Base-by-base conservation (phyloP, 1,284 basidiomycete genomes). In the Cryptococcus sp. region DNA sequence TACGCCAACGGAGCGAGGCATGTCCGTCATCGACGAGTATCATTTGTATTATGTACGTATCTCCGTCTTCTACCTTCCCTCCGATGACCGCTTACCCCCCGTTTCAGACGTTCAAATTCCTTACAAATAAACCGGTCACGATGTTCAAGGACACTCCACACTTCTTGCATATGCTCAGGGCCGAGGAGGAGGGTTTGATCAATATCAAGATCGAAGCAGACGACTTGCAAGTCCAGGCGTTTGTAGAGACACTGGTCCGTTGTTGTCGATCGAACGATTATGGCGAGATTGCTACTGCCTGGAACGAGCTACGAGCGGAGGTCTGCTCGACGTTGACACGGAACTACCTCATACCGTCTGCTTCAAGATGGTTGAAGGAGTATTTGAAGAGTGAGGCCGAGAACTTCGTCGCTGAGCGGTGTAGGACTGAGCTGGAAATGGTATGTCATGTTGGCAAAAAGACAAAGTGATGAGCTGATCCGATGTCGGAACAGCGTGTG, bases 61-160 rank as follows among this genome's bases (percentile, higher is more conserved):
- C n/a, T 30, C 7, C 30, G 30, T 13, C 30, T 35, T 8, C 43
- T 23, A 30, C 5, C 15, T 17, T 13, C 4, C 19, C 3, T 15
- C 39, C 27, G 16, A 25, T 41, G 15, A 10, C n/a, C 47, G 16
- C 25, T 40, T 40, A 40, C 23, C 41, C 45, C n/a, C 27, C 25
- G 17, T 30, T 20, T 59, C 66, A 96, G 92, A 87, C 87, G 67
- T 99, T 99, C 85, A 99, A 99, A 82, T 99, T 97, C 80, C 82
- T 99, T 42, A 81, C 84, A 43, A 83, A 88, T 67, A 99, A 98
- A 75, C 88, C 86, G 11, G 84, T 92, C 35, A 76, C 76, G n/a
- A 83, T 86, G 7, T 87, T 97, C 83, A 72, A 86, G 47, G 83
- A 86, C 40, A 62, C 83, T 0, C 81, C 89, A 8, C 92, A 95